These are phyloP conservation scores for Penicillium longicatenatum DNA, from an alignment of 495 filamentous ascomycete genomes.

Conservation along the genomic window DNA sequence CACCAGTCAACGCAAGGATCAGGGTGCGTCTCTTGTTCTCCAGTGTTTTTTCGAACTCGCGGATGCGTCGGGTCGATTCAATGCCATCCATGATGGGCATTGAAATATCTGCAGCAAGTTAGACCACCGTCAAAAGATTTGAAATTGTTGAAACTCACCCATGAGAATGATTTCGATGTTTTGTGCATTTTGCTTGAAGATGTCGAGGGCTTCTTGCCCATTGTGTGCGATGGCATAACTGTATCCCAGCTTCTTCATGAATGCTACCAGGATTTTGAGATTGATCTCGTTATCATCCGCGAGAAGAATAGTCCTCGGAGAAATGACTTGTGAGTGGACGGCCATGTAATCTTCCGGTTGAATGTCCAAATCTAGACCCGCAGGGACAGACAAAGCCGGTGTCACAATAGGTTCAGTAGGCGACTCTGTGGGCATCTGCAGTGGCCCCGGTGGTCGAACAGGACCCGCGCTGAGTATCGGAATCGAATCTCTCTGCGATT, in stretches of 20 bases:
- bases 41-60: conserved; percentile 38
- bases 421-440: not conserved
- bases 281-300: conserved; percentile 46
- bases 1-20: conserved; percentile 40
- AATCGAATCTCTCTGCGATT: not conserved
- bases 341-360: conserved; percentile 9
- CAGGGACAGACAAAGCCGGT: not conserved
- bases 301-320: conserved; percentile 21
- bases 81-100: conserved; percentile 64
- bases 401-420: not conserved
- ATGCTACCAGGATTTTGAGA: conserved; percentile 26
- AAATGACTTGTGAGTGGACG: conserved; percentile 7
- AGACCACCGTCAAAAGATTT: not conserved
- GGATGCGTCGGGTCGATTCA: conserved; percentile 51
- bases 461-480: not conserved
- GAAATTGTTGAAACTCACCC: conserved; percentile 30
- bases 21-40: conserved; percentile 6
- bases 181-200: conserved; percentile 31
- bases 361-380: not conserved
- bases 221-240: conserved; percentile 42
- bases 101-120: conserved; percentile 41
- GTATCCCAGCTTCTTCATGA: conserved; percentile 43
- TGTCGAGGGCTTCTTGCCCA: conserved; percentile 54
- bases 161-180: conserved; percentile 52
- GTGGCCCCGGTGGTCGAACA: not conserved